Conservation (phyloP, 257 asterid genomes). For the Solanum sitiens region DNA sequence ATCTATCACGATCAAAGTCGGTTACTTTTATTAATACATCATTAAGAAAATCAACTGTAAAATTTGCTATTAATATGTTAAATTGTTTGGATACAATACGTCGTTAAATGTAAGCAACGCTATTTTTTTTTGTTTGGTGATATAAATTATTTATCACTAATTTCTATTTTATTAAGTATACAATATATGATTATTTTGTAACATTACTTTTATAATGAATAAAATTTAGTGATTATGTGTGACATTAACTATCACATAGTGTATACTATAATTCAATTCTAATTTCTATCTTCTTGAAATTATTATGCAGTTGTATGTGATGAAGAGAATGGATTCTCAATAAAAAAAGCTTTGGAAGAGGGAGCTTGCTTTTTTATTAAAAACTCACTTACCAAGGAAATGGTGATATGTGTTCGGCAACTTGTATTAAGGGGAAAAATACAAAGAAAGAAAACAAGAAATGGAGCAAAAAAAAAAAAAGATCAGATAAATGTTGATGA, state of each 20-base stretch:
- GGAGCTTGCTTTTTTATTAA: background rate
- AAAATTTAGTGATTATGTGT: background rate
- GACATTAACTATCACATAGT: background rate
- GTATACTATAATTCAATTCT: background rate
- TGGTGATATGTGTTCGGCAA: background rate
- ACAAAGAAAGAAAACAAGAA: background rate
- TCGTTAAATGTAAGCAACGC: background rate
- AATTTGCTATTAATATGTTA: background rate
- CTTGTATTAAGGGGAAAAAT: background rate
- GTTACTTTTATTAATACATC: background rate
- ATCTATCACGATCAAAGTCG: background rate
- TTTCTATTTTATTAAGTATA: background rate
- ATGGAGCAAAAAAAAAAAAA: background rate
- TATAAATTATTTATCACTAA: background rate
- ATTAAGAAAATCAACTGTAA: background rate
- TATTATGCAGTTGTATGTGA: background rate
- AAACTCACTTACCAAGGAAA: background rate
- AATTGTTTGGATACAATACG: background rate
- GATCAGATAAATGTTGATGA: background rate
- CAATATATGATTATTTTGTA: background rate
- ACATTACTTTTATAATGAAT: background rate
- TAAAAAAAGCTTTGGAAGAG: background rate
- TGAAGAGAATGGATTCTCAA: background rate
- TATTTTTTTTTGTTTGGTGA: background rate
- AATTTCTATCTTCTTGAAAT: background rate